Evolutionary conservation across 169 alveolate genomes (phyloP), one percentile per base, ranked within the genome.

Genomic region (Cryptosporidium baileyi): DNA sequence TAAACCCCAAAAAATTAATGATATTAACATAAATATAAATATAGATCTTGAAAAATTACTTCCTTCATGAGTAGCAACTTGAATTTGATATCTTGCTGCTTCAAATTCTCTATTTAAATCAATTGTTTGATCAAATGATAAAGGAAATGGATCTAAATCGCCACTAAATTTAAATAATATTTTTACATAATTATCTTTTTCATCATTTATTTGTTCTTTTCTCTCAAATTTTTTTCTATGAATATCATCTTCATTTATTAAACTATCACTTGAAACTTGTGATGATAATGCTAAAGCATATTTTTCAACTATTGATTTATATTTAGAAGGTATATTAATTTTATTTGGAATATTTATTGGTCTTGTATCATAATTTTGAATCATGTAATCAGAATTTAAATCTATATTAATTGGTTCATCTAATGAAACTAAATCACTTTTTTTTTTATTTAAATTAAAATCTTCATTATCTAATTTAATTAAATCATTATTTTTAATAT

Each of bases 71-170:
- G 32, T 74, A 28, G 85, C n/a, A 15, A 74, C 85, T 57, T 74
- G 85, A 36, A 74, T 74, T 41, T 74, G 85, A 44, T 74, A 74
- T 30, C 85, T 51, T 54, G 85, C 85, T 38, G 85, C 85, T 19
- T 74, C 85, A 57, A 74, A 74, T 19, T 74, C 85, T 32, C 52
- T 74, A 28, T 57, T 74, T 54, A 74, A 41, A 13, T 36, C 57
- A 54, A 52, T 38, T 9, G 54, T 74, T 52, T 74, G 74, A 3
- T 74, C 67, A 5, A 38, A 22, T 36, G 85, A 26, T 34, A 74
- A 28, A 36, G 67, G 26, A 2, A 59, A 38, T 9, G 26, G 36
- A 11, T 15, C 24, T 8, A 40, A 26, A 28, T 52, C 67, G 3
- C 85, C 85, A 40, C 60, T 74, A 38, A 74, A 74, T 17, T 54